Base-by-base conservation (phyloP, 1,139 yeast genomes). In the Pichia inconspicua region DNA sequence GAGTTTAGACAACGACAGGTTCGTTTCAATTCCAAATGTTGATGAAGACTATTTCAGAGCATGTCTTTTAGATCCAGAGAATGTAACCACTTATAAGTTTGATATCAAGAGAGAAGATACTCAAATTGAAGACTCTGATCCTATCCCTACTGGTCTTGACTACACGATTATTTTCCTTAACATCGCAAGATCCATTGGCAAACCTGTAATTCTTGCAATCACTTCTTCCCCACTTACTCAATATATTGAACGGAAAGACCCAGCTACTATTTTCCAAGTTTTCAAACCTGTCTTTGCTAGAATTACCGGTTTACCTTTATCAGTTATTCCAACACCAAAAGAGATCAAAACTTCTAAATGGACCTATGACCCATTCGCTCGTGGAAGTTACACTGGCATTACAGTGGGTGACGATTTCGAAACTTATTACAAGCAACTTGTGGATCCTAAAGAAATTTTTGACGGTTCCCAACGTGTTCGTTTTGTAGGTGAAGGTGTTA, bases 401-500 rank as follows among this genome's bases (percentile, higher is more conserved):
- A 54, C 61, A 9, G 50, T 61, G 25, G 64, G 64, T 17, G 64
- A 58, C 44, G 56, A 57, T 43, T 51, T 49, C 19, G 61, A 58
- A 9, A 56, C 54, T 27, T 52, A 55, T 11, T 45, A 60, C 19
- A 51, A 55, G 3, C 46, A 55, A 12, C 52, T 64, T 15, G 44
- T 53, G 2, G 57, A 59, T 39, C 61, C 66, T n/a, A 54, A 52
- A 10, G 61, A 52, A n/a, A 54, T 62, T 6, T 62, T 62, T 45
- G 65, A 62, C 40, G 65, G 64, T 19, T 50, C 51, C 30, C 60
- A 63, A n/a, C 66, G 72, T 15, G 70, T 87, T 6, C 69, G 92
- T 46, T 87, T 87, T 68, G 95, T 95, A 0, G 96, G 96, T 12
- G 96, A 87, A 63, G 95, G 85, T 60, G 79, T 94, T 1, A 74